These are phyloP conservation scores for Rhodomyrtus tomentosa DNA, from an alignment of 345 rosid species.

Conservation along the genomic window DNA sequence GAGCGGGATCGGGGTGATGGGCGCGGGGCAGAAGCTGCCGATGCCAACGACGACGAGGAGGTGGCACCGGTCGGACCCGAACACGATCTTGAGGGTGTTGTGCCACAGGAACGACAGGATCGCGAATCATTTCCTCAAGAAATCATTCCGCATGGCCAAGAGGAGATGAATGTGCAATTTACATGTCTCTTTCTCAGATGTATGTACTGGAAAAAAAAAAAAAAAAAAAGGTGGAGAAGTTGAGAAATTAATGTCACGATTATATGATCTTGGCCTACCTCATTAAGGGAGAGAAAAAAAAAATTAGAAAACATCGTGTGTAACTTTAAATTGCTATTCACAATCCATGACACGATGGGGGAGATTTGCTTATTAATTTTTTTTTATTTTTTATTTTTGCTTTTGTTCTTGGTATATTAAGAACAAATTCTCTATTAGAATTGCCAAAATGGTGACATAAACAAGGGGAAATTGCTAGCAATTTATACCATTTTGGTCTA, in stretches of 20 bases:
- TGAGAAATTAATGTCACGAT: background rate
- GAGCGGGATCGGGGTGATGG: constrained; percentile 25
- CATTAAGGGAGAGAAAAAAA: background rate
- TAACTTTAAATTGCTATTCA: background rate
- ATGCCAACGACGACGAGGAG: constrained; percentile 39
- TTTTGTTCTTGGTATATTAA: background rate
- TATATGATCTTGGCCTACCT: background rate
- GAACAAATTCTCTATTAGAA: background rate
- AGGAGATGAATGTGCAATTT: constrained; percentile 7
- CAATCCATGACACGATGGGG: background rate
- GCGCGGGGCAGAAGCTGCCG: constrained; percentile 29
- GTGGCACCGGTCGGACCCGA: constrained; percentile 41
- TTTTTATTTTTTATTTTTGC: background rate
- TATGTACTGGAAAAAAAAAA: too few species aligned
- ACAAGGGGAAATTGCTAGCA: background rate
- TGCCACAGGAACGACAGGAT: constrained; percentile 30
- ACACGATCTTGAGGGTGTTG: constrained; percentile 30
- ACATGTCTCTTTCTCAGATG: background rate
- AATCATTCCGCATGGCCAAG: constrained; percentile 29
- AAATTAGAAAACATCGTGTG: background rate
- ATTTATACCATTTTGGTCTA: background rate
- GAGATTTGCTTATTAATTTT: background rate
- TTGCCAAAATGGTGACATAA: background rate
- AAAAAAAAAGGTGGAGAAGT: background rate
- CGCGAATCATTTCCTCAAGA: constrained; percentile 29